Evolutionary conservation across 1,139 yeast genomes (phyloP).

Genomic region (Candida sp.): DNA sequence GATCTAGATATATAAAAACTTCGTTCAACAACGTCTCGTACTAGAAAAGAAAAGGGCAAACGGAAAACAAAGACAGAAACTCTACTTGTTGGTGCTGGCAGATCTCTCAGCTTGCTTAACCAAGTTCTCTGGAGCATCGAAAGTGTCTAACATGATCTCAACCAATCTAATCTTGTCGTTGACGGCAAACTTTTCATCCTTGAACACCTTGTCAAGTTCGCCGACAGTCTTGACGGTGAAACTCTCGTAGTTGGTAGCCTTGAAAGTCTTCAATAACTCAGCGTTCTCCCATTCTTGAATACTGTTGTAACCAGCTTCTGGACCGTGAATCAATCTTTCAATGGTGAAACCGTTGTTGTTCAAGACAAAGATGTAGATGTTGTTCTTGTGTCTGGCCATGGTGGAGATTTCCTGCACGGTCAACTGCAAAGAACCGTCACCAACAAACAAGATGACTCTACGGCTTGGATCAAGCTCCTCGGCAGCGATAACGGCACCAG

Average conservation of each 20-base stretch:
- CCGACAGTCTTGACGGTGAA: slow-evolving; percentile 64
- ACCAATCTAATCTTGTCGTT: slow-evolving; percentile 75
- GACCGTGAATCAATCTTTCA: slow-evolving; percentile 89
- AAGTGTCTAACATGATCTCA: slow-evolving; percentile 77
- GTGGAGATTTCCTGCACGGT: slow-evolving; percentile 90
- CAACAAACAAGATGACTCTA: slow-evolving; percentile 82
- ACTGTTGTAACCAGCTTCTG: slow-evolving; percentile 74
- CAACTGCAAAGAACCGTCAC: slow-evolving; percentile 90
- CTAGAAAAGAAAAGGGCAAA: too few relatives aligned
- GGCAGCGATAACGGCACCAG: slow-evolving; percentile 88
- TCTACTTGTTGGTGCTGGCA: slow-evolving; percentile 58
- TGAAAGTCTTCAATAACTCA: slow-evolving; percentile 69
- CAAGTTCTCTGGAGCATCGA: slow-evolving; percentile 83
- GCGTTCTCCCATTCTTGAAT: slow-evolving; percentile 85
- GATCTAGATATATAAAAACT: too few relatives aligned
- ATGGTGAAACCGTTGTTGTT: slow-evolving; percentile 91
- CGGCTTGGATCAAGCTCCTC: slow-evolving; percentile 70
- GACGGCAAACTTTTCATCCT: slow-evolving; percentile 55
- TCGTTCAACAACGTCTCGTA: too few relatives aligned
- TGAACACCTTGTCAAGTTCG: slow-evolving; percentile 66
- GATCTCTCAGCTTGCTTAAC: slow-evolving; percentile 72
- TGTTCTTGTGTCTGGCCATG: slow-evolving; percentile 78
- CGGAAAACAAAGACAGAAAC: neutral
- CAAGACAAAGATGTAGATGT: slow-evolving; percentile 81
- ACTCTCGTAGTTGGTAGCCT: slow-evolving; percentile 64